These are phyloP conservation scores for Helotiales sp. DNA, from an alignment of 2,329 filamentous ascomycete genomes.

Conservation along the genomic window DNA sequence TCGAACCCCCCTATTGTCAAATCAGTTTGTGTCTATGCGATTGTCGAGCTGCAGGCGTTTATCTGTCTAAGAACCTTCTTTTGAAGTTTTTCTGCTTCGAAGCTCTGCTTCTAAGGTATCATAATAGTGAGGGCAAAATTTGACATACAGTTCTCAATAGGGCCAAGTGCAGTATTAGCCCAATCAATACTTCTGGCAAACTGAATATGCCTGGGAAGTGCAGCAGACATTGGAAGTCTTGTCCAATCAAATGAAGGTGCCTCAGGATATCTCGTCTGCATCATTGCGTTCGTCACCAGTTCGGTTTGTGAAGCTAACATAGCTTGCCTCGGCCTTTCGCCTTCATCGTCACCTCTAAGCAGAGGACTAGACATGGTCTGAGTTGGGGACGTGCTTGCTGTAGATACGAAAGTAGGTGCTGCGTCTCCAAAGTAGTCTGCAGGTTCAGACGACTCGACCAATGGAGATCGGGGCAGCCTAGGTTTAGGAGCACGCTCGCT, in stretches of 20 bases:
- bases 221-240: slow-evolving; percentile 61
- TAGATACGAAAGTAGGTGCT: background rate
- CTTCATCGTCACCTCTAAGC: background rate
- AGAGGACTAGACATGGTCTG: slow-evolving; percentile 5
- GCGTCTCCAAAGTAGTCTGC: slow-evolving; percentile 33
- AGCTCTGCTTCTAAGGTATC: no score
- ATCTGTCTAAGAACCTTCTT: no score
- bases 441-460: slow-evolving; percentile 18
- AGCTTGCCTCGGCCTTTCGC: slow-evolving; percentile 16
- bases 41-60: no score
- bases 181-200: slow-evolving; percentile 74
- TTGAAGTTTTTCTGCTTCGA: no score
- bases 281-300: slow-evolving; percentile 12
- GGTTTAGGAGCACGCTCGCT: slow-evolving; percentile 18
- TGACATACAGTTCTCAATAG: slow-evolving; percentile 75
- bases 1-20: no score
- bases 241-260: slow-evolving; percentile 76
- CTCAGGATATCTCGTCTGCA: slow-evolving; percentile 18
- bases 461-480: slow-evolving; percentile 13
- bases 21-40: no score
- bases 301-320: slow-evolving; percentile 19
- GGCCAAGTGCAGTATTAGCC: slow-evolving; percentile 70
- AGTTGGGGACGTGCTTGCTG: background rate
- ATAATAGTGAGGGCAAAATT: no score
- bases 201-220: slow-evolving; percentile 68